phyloP scores from a whole-genome alignment of 495 filamentous ascomycete species.

The Bacidia rubella region DNA sequence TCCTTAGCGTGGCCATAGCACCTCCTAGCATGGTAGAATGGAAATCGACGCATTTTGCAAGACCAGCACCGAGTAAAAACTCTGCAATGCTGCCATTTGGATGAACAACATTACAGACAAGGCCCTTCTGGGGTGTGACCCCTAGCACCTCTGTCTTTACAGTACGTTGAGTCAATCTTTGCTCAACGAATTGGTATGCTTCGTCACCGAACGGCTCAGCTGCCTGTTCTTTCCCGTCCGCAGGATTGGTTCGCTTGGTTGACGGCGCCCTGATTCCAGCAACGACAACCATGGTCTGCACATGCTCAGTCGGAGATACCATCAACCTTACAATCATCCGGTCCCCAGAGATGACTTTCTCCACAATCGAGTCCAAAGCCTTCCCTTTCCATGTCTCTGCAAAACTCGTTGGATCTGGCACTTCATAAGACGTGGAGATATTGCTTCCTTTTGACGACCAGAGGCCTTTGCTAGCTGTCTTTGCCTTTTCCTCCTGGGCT shows the following conservation, averaged over 20 bases:
- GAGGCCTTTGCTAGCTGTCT: slow-evolving; percentile 59
- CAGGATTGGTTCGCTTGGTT: slow-evolving; percentile 62
- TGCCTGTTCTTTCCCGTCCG: slow-evolving; percentile 63
- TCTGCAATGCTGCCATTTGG: slow-evolving; percentile 84
- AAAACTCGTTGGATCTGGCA: slow-evolving; percentile 56
- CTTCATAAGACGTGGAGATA: slow-evolving; percentile 67
- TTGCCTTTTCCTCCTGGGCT: slow-evolving; percentile 67
- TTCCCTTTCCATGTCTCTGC: slow-evolving; percentile 66
- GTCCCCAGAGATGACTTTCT: slow-evolving; percentile 83
- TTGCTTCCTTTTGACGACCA: slow-evolving; percentile 47
- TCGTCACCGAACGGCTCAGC: slow-evolving; percentile 82
- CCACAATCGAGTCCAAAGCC: slow-evolving; percentile 63
- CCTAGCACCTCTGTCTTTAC: slow-evolving; percentile 72
- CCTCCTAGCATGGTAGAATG: slow-evolving; percentile 79
- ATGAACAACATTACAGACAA: slow-evolving; percentile 70
- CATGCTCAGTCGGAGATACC: slow-evolving; percentile 59
- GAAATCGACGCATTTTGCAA: slow-evolving; percentile 85
- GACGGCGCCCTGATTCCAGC: slow-evolving; percentile 80
- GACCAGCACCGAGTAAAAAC: slow-evolving; percentile 71
- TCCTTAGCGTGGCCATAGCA: slow-evolving; percentile 72
- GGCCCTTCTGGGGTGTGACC: slow-evolving; percentile 70
- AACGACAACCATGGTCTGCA: slow-evolving; percentile 73
- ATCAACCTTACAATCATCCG: slow-evolving; percentile 74
- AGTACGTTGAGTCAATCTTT: slow-evolving; percentile 69
- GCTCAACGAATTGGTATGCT: slow-evolving; percentile 73